Conservation (phyloP, 2,329 filamentous ascomycete species). For the Pseudocercospora crystallina region DNA sequence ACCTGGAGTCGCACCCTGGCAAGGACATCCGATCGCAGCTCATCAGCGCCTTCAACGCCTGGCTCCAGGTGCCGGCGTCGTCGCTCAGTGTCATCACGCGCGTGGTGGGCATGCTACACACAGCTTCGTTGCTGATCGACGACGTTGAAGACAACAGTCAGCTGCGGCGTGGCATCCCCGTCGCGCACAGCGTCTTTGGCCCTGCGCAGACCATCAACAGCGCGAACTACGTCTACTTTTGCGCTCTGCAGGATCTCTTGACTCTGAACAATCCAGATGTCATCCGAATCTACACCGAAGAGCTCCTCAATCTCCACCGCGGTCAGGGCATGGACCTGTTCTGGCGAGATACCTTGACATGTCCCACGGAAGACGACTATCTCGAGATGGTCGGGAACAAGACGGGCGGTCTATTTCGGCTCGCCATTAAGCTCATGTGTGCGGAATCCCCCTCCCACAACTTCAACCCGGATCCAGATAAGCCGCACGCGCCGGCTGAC, state of each 20-base stretch:
- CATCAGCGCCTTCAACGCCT: slow-evolving; percentile 77
- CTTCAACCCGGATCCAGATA: slow-evolving; percentile 10
- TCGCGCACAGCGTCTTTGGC: slow-evolving; percentile 82
- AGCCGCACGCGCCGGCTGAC: slow-evolving; percentile 46
- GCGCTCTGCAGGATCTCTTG: slow-evolving; percentile 71
- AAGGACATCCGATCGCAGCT: slow-evolving; percentile 82
- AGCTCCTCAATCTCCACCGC: slow-evolving; percentile 79
- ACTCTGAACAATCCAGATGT: slow-evolving; percentile 67
- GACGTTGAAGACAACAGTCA: slow-evolving; percentile 82
- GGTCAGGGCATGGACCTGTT: slow-evolving; percentile 91
- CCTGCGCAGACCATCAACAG: slow-evolving; percentile 86
- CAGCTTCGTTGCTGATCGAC: slow-evolving; percentile 78
- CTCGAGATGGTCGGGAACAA: slow-evolving; percentile 94
- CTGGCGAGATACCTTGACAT: slow-evolving; percentile 82
- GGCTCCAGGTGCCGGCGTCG: slow-evolving; percentile 70
- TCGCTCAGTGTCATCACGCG: slow-evolving; percentile 73
- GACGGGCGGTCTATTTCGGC: slow-evolving; percentile 80
- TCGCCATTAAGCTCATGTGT: slow-evolving; percentile 87
- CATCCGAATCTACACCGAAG: slow-evolving; percentile 74
- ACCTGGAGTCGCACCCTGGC: slow-evolving; percentile 74
- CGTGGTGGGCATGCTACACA: slow-evolving; percentile 83
- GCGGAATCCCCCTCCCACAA: slow-evolving; percentile 57
- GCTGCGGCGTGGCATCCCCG: slow-evolving; percentile 75
- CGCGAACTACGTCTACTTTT: slow-evolving; percentile 86
- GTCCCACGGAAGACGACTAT: slow-evolving; percentile 83